Evolutionary conservation across 345 rosid species (phyloP).

Genomic region (Rhizophora apiculata): DNA sequence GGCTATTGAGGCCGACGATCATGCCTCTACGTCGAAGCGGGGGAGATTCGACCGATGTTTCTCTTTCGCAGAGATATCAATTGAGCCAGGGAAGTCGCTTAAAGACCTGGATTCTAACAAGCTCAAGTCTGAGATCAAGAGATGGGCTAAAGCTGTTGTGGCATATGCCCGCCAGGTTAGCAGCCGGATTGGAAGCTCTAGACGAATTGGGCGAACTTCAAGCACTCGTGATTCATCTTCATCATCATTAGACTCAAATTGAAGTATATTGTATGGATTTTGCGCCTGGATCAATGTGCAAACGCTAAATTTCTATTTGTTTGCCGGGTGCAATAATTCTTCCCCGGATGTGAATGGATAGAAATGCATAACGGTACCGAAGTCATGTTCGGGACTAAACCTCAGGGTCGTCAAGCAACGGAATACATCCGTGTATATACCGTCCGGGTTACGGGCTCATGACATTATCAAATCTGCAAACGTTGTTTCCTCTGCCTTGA

Average conservation of each 20-base stretch:
- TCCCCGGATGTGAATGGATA: no score
- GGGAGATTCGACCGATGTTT: slow-evolving; percentile 32
- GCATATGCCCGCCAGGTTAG: slow-evolving; percentile 81
- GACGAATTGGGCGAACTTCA: slow-evolving; percentile 8
- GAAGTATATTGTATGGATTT: neutral
- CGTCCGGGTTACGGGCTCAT: no score
- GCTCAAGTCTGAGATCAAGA: slow-evolving; percentile 63
- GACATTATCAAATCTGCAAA: no score
- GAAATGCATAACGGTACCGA: no score
- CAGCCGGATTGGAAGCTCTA: slow-evolving; percentile 31
- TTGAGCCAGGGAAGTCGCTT: slow-evolving; percentile 45
- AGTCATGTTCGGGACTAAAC: no score
- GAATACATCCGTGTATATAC: no score
- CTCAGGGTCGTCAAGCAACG: no score
- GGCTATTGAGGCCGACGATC: slow-evolving; percentile 2
- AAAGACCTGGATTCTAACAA: slow-evolving; percentile 52
- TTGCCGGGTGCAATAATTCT: no score
- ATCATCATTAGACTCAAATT: neutral
- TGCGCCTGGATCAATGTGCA: neutral
- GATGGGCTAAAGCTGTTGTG: slow-evolving; percentile 85
- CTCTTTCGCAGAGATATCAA: slow-evolving; percentile 44
- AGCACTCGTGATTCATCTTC: slow-evolving; percentile 11
- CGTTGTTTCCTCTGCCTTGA: no score
- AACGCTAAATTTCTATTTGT: neutral
- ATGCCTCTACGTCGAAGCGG: neutral